Conservation (phyloP, 176 grass and related monocot species). For the Panicum miliaceum region DNA sequence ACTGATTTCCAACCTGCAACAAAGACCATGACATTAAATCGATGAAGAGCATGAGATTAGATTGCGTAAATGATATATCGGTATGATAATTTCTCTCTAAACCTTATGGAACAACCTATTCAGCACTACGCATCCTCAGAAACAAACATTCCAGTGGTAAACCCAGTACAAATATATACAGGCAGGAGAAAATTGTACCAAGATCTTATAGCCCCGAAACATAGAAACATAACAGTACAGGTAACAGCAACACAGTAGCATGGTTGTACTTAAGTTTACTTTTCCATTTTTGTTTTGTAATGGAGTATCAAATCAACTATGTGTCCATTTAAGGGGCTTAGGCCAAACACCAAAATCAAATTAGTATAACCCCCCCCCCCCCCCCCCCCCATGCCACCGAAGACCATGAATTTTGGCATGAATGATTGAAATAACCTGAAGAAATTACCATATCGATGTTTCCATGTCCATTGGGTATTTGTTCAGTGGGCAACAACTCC, state of each 20-base stretch:
- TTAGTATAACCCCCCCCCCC: no score
- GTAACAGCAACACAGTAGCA: not conserved
- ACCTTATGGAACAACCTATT: not conserved
- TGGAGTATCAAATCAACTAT: conserved; percentile 9
- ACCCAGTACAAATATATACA: conserved; percentile 19
- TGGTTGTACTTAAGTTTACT: not conserved
- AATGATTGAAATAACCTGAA: conserved; percentile 22
- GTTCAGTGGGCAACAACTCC: conserved; percentile 49
- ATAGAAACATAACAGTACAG: no score
- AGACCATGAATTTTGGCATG: not conserved
- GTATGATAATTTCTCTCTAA: not conserved
- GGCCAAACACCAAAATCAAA: not conserved
- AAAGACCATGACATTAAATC: conserved; percentile 31
- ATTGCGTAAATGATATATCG: not conserved
- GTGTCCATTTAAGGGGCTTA: conserved; percentile 11
- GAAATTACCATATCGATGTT: conserved; percentile 61
- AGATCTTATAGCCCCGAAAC: not conserved
- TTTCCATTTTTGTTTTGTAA: not conserved
- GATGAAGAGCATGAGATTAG: conserved; percentile 6
- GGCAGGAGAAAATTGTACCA: not conserved
- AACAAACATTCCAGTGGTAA: conserved; percentile 23
- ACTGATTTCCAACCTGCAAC: conserved; percentile 64
- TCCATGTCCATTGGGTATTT: conserved; percentile 37
- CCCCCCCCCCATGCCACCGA: not conserved
- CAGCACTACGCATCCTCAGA: conserved; percentile 4